Evolutionary conservation across 148 eudicot species (phyloP).

Genomic region (Salicornia ramosissima): DNA sequence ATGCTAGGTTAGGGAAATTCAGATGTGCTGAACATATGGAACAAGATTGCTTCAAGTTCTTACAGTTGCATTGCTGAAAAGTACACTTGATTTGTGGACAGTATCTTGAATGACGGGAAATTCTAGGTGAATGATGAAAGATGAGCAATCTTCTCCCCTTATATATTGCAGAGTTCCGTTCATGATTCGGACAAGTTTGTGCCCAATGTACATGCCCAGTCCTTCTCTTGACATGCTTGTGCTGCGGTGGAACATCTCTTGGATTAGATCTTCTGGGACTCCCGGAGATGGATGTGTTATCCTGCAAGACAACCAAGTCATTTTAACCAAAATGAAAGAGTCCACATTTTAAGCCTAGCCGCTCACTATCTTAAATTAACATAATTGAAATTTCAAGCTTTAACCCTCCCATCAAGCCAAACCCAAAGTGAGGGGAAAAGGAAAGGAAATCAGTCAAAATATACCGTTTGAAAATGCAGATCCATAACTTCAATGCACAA

Average conservation of each 20-base stretch:
- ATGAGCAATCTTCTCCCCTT: constrained; percentile 57
- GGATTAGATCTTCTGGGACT: constrained; percentile 63
- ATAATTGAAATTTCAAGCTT: neutral
- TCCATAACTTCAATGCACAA: neutral
- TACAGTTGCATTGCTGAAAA: neutral
- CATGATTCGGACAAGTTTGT: constrained; percentile 73
- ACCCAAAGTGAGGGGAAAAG: neutral
- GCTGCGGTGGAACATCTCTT: constrained; percentile 76
- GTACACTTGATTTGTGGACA: neutral
- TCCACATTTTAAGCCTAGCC: neutral
- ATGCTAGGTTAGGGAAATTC: neutral
- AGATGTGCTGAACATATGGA: neutral
- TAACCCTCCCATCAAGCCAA: neutral
- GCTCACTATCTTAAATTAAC: neutral
- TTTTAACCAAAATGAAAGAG: neutral
- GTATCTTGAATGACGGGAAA: constrained; percentile 54
- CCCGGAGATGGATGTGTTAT: constrained; percentile 87
- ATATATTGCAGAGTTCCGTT: constrained; percentile 79
- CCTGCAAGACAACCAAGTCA: constrained; percentile 38
- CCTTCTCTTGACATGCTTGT: constrained; percentile 76
- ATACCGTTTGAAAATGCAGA: neutral
- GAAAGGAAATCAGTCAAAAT: neutral
- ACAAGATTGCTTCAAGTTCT: neutral
- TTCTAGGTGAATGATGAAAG: constrained; percentile 60
- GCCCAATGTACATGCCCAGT: constrained; percentile 72